Conservation (phyloP, 1,284 basidiomycete species). For the Malassezia arunalokei region DNA sequence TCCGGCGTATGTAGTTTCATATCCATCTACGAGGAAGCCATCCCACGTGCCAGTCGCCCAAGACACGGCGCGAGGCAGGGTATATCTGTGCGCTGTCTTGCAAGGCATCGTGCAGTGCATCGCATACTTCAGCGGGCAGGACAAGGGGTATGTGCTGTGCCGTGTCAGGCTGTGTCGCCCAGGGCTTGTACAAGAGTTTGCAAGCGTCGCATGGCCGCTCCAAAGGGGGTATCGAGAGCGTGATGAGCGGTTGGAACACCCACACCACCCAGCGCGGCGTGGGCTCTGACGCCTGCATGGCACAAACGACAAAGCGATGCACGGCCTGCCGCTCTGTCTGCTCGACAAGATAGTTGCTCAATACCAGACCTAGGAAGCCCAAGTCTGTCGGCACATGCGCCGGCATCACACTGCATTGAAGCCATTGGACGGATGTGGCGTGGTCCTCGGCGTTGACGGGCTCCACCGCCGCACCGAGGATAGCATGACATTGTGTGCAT, state of each 20-base stretch:
- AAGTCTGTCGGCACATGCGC: not conserved
- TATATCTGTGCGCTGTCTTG: not conserved
- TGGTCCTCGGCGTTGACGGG: not conserved
- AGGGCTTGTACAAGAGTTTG: conserved; percentile 6
- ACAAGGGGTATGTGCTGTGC: not conserved
- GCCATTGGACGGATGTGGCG: conserved; percentile 1
- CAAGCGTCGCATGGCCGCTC: not conserved
- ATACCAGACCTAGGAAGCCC: not conserved
- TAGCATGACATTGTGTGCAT: not conserved
- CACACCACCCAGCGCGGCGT: conserved; percentile 6
- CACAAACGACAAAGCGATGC: conserved; percentile 10
- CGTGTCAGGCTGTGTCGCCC: not conserved
- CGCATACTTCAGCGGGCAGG: not conserved
- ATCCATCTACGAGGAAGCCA: conserved; percentile 11
- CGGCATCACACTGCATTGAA: not conserved
- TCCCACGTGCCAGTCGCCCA: conserved; percentile 12
- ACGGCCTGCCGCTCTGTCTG: conserved; percentile 15
- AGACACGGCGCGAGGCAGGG: not conserved
- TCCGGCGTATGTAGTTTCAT: conserved; percentile 14
- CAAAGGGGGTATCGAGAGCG: not conserved
- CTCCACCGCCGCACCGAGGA: not conserved
- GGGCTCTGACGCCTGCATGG: not conserved
- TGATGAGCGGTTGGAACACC: conserved; percentile 10
- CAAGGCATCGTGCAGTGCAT: not conserved
- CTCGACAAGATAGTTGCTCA: conserved; percentile 10